A percentile compares a stretch with the other conserved stretches of the same genome.
phyloP scores from a whole-genome alignment of 345 rosid genomes.

The Eucalyptus polybractea region DNA sequence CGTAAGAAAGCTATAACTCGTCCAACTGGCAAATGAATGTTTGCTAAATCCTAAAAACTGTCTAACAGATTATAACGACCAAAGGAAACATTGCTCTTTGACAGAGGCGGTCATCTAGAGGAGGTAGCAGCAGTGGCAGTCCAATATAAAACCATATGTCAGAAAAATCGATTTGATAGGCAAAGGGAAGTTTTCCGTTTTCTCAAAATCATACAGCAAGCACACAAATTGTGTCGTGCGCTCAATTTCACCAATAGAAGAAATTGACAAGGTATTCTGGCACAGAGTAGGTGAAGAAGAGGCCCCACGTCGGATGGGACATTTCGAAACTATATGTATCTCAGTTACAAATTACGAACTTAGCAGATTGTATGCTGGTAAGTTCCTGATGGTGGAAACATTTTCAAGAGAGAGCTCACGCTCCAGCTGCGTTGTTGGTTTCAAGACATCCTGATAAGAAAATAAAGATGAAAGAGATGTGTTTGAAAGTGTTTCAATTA shows the following conservation, averaged over 20 bases:
- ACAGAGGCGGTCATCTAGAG: background rate
- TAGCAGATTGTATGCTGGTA: conserved; percentile 55
- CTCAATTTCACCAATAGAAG: background rate
- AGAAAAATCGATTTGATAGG: background rate
- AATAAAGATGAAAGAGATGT: background rate
- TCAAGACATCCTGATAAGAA: conserved; percentile 60
- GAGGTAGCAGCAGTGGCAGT: background rate
- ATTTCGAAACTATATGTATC: background rate
- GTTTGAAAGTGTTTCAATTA: background rate
- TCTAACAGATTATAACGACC: background rate
- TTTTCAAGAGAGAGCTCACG: conserved; percentile 61
- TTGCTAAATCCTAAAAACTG: background rate
- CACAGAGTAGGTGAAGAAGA: background rate
- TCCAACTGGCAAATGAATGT: background rate
- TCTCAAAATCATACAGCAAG: background rate
- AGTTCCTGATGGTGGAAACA: conserved; percentile 41
- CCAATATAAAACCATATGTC: background rate
- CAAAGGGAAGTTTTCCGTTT: background rate
- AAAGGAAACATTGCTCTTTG: background rate
- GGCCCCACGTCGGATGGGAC: background rate
- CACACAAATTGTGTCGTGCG: background rate
- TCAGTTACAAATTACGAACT: conserved; percentile 1
- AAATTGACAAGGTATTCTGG: background rate
- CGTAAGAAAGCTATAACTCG: background rate
- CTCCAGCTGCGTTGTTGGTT: conserved; percentile 59